Evolutionary conservation across 1,139 yeast species (phyloP), one percentile per base, ranked within the genome.

Genomic region (Hyphopichia wangnamkhiaoensis): DNA sequence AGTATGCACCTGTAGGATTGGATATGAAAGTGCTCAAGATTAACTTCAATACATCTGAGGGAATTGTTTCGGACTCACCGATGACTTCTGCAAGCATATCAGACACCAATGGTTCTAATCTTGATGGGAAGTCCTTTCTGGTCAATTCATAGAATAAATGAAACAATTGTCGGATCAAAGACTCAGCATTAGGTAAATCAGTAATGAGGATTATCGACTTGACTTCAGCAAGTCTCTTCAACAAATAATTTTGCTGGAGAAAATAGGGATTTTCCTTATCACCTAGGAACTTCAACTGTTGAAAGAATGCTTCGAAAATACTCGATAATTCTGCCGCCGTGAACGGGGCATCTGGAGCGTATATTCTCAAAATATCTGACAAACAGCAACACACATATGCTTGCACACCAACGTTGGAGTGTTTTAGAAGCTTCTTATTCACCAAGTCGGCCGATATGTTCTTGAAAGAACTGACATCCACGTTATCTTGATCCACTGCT

Each of bases 341-440:
- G 59, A 76, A 90, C 5, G 98, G 97, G 4, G 97, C 96, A 59
- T 90, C 88, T 0, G 97, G 97, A 0, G 96, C 97, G 56, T 74
- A 84, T 9, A 90, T 62, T 43, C 96, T 72, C 32, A 91, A 62
- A 12, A 91, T 68, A 57, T 90, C 96, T 3, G 91, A 75, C 9
- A 90, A 50, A 45, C 94, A 82, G 53, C 95, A 84, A 14, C 94
- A 82, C 2, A 77, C 76, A 44, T 73, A 79, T 0, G 91, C 82
- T 48, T 82, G 85, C 3, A 90, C 82, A 3, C 95, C 95, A 3
- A 61, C 49, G 52, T 88, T 89, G 38, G 79, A 67, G 53, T 84
- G 84, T 30, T 65, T 70, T 8, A 86, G 48, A 16, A 88, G 63
- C 50, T 82, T 84, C 43, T 74, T 74, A 48, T 78, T 77, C 5